phyloP scores from a whole-genome alignment of 371 early-diverging fungal genomes.

The Neoconidiobolus thromboides region DNA sequence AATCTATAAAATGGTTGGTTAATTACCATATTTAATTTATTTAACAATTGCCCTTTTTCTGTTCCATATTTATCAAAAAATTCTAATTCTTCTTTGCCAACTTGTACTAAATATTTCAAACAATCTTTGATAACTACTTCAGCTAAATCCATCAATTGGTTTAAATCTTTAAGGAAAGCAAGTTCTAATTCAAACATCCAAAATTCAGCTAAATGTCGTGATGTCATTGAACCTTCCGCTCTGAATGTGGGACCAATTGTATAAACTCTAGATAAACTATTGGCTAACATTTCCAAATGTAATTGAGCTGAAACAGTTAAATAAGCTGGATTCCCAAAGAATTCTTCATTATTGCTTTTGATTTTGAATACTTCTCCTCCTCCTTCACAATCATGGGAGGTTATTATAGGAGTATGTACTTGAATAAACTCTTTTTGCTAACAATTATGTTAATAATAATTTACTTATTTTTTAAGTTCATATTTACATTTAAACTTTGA shows the following conservation, averaged over 20 bases:
- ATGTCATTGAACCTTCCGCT: conserved; percentile 67
- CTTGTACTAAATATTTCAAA: background rate
- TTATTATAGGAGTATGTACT: conserved; percentile 69
- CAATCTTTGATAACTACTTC: conserved; percentile 11
- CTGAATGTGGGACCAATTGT: conserved; percentile 75
- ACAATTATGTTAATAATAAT: background rate
- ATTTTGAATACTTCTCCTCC: conserved; percentile 76
- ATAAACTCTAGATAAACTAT: conserved; percentile 61
- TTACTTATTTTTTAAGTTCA: background rate
- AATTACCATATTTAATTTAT: conserved; percentile 17
- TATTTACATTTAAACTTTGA: conserved; percentile 40
- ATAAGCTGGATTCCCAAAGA: conserved; percentile 56
- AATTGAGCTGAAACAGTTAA: conserved; percentile 81
- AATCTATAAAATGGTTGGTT: conserved; percentile 44
- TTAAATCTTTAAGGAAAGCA: conserved; percentile 39
- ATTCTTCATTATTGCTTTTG: conserved; percentile 14
- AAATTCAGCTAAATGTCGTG: conserved; percentile 82
- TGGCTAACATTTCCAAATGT: conserved; percentile 63
- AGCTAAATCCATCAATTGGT: conserved; percentile 30
- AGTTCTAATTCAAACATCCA: conserved; percentile 91
- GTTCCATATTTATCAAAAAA: conserved; percentile 11
- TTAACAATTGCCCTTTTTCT: background rate
- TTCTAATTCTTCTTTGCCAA: conserved; percentile 18
- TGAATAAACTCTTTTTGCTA: conserved; percentile 50
- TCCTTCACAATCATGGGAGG: conserved; percentile 82